phyloP scores from a whole-genome alignment of 1,284 basidiomycete genomes.

The Apiotrichum akiyoshidainum region DNA sequence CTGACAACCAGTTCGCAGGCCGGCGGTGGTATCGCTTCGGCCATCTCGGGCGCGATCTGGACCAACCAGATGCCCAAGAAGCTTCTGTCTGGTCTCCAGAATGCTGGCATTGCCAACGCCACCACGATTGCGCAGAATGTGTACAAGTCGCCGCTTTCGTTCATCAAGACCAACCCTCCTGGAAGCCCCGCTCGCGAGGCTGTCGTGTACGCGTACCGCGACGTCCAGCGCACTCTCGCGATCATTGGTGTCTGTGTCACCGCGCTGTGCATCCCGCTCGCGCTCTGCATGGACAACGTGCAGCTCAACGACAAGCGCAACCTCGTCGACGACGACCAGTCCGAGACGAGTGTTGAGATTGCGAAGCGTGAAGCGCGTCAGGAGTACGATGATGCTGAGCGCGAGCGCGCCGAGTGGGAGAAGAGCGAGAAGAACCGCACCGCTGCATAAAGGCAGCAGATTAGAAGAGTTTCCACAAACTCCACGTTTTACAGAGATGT shows the following conservation, averaged over 20 bases:
- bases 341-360: neutral
- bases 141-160: conserved; percentile 43
- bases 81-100: conserved; percentile 16
- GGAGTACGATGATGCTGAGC: neutral
- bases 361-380: neutral
- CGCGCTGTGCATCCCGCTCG: conserved; percentile 26
- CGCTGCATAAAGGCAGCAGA: neutral
- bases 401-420: neutral
- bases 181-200: conserved; percentile 45
- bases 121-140: conserved; percentile 30
- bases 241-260: conserved; percentile 43
- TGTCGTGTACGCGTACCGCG: conserved; percentile 37
- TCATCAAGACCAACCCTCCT: conserved; percentile 37
- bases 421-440: neutral
- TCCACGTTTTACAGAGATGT: too few species aligned
- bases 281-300: conserved; percentile 34
- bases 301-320: conserved; percentile 36
- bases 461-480: too few species aligned
- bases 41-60: conserved; percentile 50
- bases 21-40: conserved; percentile 41
- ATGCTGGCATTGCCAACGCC: conserved; percentile 28
- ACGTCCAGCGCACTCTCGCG: conserved; percentile 39
- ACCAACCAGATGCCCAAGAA: conserved; percentile 29
- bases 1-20: conserved; percentile 9
- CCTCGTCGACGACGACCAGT: conserved; percentile 12